These are phyloP conservation scores for Nymphaea thermarum DNA, from an alignment of 164 flowering plant genomes.

Conservation along the genomic window DNA sequence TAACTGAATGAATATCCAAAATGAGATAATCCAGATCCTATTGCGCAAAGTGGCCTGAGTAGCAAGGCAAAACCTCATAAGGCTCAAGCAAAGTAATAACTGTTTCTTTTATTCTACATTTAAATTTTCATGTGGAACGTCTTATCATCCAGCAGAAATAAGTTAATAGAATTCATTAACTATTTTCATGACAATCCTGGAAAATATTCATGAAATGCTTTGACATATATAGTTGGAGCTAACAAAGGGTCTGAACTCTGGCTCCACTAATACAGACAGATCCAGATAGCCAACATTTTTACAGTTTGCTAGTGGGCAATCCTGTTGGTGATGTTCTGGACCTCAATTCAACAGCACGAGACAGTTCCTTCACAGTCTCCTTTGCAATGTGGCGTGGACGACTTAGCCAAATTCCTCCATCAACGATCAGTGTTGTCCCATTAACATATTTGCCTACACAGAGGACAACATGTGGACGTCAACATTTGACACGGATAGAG, in stretches of 20 bases:
- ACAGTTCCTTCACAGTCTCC: constrained; percentile 44
- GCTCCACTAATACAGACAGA: background rate
- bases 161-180: too few relatives aligned
- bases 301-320: constrained; percentile 39
- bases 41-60: too few relatives aligned
- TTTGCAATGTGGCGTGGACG: constrained; percentile 45
- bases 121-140: too few relatives aligned
- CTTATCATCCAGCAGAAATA: too few relatives aligned
- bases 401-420: constrained; percentile 72
- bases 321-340: constrained; percentile 43
- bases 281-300: background rate
- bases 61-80: too few relatives aligned
- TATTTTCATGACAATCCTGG: too few relatives aligned
- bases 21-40: too few relatives aligned
- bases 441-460: constrained; percentile 47
- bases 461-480: background rate
- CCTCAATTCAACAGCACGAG: constrained; percentile 44
- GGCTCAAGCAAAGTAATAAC: too few relatives aligned
- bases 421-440: constrained; percentile 42
- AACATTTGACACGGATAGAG: background rate
- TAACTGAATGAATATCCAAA: too few relatives aligned
- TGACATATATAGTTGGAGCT: too few relatives aligned
- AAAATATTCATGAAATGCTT: too few relatives aligned
- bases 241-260: background rate
- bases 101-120: too few relatives aligned